Evolutionary conservation across 2,329 filamentous ascomycete species (phyloP).

Genomic region (Penicillium sclerotiorum): DNA sequence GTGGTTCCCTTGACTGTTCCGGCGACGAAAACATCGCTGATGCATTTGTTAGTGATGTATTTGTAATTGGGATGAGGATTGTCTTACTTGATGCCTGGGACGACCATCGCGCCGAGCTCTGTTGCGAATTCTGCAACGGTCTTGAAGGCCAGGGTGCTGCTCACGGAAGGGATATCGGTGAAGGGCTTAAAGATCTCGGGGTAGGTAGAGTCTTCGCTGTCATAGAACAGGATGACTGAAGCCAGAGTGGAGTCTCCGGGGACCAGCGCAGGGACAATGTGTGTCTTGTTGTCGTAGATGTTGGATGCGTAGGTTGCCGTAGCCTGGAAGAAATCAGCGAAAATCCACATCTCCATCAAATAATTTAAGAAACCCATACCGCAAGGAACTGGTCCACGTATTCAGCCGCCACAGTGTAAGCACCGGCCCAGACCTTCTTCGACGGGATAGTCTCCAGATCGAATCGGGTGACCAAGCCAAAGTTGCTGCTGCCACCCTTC

Average conservation of each 20-base stretch:
- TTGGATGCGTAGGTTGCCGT: slow-evolving; percentile 29
- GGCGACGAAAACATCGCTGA: slow-evolving; percentile 40
- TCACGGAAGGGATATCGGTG: slow-evolving; percentile 37
- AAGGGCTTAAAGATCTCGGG: slow-evolving; percentile 40
- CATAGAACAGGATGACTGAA: slow-evolving; percentile 43
- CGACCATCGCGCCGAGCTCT: slow-evolving; percentile 37
- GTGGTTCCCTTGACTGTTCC: slow-evolving; percentile 35
- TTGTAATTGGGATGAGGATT: background rate
- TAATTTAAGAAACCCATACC: slow-evolving; percentile 15
- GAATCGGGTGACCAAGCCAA: slow-evolving; percentile 47
- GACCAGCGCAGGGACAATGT: slow-evolving; percentile 34
- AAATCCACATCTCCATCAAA: background rate
- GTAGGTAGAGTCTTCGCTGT: slow-evolving; percentile 32
- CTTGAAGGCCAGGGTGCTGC: slow-evolving; percentile 40
- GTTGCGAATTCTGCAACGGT: slow-evolving; percentile 37
- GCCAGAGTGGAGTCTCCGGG: slow-evolving; percentile 32
- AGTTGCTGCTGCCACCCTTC: slow-evolving; percentile 49
- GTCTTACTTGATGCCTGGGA: slow-evolving; percentile 36
- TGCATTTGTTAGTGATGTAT: background rate
- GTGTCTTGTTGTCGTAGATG: slow-evolving; percentile 34
- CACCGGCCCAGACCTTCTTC: slow-evolving; percentile 38
- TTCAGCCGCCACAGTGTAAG: slow-evolving; percentile 26
- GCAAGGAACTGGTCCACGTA: slow-evolving; percentile 30
- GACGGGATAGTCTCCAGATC: slow-evolving; percentile 38
- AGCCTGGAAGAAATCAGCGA: slow-evolving; percentile 23